Base-by-base conservation (phyloP, 2,329 filamentous ascomycete genomes). In the Penicillium sp. region DNA sequence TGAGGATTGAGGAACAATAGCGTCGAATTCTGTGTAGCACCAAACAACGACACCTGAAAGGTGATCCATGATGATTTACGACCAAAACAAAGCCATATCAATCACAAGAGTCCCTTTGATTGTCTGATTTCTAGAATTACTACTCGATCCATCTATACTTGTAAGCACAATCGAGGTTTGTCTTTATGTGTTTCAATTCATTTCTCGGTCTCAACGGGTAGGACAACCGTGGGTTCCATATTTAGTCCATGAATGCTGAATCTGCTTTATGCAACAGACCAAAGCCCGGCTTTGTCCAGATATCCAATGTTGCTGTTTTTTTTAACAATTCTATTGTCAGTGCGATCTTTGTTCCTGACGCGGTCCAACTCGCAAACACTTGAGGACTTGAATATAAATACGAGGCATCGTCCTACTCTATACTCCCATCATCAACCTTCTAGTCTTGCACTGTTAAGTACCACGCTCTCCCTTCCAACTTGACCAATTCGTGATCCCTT, bases 1-100 rank as follows among this genome's bases (percentile, higher is more conserved):
- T 14, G 57, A 61, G 15, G 55, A 57, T 28, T 58, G 45, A 64
- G 22, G 22, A 35, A 20, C 22, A 22, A 17, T 28, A 12, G n/a
- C n/a, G 8, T 25, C 15, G 14, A 47, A 45, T n/a, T 10, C 15
- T 31, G 37, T 43, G 31, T 39, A 17, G 20, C 17, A 20, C 22
- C 22, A 11, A n/a, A 35, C 25, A 17, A 25, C 22, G 45, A 15
- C 8, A 7, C 31, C 47, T 49, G 7, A 49, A 34, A 35, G n/a
- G 31, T 20, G 47, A 14, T 35, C 28, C 28, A 22, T 49, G 28
- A 49, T 20, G 47, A 49, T 49, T 49, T 12, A 49, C 47, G 47
- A 49, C 31, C 47, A 20, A 35, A 49, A 49, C 14, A 47, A 31
- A 31, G 22, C 31, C 15, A 47, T 4, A 47, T 25, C 43, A 47